Percentiles rank a stretch among this genome's conserved stretches.
These are phyloP conservation scores for Aureoboletus auriporus DNA, from an alignment of 768 basidiomycete genomes.

Conservation along the genomic window DNA sequence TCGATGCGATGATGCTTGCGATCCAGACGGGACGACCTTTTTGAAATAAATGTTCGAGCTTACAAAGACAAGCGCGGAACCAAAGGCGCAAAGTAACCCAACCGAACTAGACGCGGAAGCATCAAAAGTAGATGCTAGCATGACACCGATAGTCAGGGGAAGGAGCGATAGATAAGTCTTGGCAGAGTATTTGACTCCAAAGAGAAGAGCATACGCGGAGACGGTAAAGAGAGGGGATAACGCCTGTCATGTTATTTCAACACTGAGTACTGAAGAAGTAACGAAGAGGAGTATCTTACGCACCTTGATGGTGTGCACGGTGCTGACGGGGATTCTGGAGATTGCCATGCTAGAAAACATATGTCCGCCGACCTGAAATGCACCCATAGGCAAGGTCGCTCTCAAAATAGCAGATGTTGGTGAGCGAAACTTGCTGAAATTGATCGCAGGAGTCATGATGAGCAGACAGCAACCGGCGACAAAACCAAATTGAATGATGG, in stretches of 20 bases:
- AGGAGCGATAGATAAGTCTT: constrained; percentile 90
- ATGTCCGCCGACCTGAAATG: constrained; percentile 97
- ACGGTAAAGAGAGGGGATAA: constrained; percentile 97
- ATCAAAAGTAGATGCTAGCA: constrained; percentile 95
- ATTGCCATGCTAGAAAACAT: constrained; percentile 98
- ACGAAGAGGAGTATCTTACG: neutral
- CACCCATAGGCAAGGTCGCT: constrained; percentile 90
- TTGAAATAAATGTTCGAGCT: constrained; percentile 99
- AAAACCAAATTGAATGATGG: constrained; percentile 96
- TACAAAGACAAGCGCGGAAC: constrained; percentile 95
- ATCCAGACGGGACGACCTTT: constrained; percentile 81
- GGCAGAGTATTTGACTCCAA: constrained; percentile 88
- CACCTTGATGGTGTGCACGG: constrained; percentile 99
- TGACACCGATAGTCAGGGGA: constrained; percentile 94
- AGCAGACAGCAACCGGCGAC: constrained; percentile 83
- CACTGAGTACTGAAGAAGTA: neutral
- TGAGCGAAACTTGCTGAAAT: constrained; percentile 60
- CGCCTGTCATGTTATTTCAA: constrained; percentile 50
- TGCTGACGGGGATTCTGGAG: constrained; percentile 92
- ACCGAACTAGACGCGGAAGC: constrained; percentile 79
- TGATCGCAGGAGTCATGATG: constrained; percentile 71
- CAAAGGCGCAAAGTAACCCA: constrained; percentile 93
- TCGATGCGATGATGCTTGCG: constrained; percentile 58
- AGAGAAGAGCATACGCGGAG: constrained; percentile 88
- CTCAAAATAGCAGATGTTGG: constrained; percentile 72